Conservation (phyloP, 2,329 filamentous ascomycete genomes). For the Sporothrix luriei region DNA sequence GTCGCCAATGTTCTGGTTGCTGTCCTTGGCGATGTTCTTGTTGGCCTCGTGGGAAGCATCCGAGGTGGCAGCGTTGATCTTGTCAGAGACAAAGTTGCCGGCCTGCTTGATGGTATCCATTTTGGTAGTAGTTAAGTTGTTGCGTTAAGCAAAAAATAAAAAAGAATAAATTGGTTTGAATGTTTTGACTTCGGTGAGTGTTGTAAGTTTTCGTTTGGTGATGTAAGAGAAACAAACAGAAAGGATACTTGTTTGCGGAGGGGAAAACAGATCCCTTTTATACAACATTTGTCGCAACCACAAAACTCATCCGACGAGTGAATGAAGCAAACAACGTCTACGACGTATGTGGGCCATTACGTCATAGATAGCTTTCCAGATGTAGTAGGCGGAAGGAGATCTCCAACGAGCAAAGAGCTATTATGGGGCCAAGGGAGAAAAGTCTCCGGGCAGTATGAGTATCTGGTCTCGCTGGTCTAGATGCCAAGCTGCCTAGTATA, state of each 20-base stretch:
- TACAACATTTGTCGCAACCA: constrained; percentile 14
- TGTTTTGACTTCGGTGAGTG: constrained; percentile 11
- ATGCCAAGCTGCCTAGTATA: background rate
- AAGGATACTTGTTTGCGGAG: background rate
- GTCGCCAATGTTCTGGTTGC: constrained; percentile 50
- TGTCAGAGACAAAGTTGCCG: constrained; percentile 63
- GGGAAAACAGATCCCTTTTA: constrained; percentile 24
- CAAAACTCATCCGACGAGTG: background rate
- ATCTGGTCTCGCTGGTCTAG: background rate
- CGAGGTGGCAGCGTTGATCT: constrained; percentile 51
- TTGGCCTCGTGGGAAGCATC: constrained; percentile 60
- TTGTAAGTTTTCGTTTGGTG: constrained; percentile 29
- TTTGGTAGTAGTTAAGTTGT: constrained; percentile 38
- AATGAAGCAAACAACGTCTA: background rate
- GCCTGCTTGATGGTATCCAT: constrained; percentile 54
- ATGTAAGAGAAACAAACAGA: constrained; percentile 1
- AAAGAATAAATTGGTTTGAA: constrained; percentile 28
- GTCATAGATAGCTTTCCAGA: background rate
- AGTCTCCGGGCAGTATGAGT: constrained; percentile 5
- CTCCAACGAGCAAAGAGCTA: constrained; percentile 13
- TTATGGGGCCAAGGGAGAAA: background rate
- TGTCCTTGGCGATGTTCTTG: constrained; percentile 61
- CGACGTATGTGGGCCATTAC: background rate
- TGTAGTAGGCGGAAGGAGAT: background rate
- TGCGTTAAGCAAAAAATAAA: constrained; percentile 19